Percentiles rank a stretch among this genome's conserved stretches.
phyloP scores from a whole-genome alignment of 2,329 filamentous ascomycete species.

The Talaromyces amestolkiae region DNA sequence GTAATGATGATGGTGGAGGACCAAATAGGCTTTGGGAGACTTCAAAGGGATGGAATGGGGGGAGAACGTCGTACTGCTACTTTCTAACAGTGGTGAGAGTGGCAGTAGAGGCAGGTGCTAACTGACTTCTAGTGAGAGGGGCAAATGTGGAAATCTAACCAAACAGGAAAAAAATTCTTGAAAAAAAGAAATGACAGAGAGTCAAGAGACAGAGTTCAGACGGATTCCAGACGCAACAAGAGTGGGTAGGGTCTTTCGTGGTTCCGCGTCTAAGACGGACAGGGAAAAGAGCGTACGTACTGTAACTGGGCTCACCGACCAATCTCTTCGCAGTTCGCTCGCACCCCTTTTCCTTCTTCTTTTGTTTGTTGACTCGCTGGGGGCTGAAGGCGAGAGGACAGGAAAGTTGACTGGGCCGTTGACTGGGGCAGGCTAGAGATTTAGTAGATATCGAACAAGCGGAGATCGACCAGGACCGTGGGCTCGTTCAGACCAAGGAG shows the following conservation, averaged over 20 bases:
- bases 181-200: not conserved
- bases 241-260: constrained; percentile 6
- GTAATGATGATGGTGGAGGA: constrained; percentile 21
- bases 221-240: constrained; percentile 1
- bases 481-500: constrained; percentile 5
- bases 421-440: constrained; percentile 8
- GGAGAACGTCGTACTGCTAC: constrained; percentile 8
- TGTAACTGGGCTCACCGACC: not conserved
- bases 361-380: not conserved
- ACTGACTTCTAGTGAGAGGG: not conserved
- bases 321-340: not conserved
- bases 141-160: not conserved
- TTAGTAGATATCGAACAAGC: constrained; percentile 10
- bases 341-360: constrained; percentile 1
- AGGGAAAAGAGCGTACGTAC: not conserved
- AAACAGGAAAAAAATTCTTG: not conserved
- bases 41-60: constrained; percentile 17
- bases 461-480: constrained; percentile 16
- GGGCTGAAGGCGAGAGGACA: constrained; percentile 8
- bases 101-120: not conserved
- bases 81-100: constrained; percentile 6
- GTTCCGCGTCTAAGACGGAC: constrained; percentile 2
- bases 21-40: constrained; percentile 19
- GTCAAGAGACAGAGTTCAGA: not conserved
- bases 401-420: not conserved